phyloP scores from a whole-genome alignment of 345 rosid species.

The Pistacia vera region DNA sequence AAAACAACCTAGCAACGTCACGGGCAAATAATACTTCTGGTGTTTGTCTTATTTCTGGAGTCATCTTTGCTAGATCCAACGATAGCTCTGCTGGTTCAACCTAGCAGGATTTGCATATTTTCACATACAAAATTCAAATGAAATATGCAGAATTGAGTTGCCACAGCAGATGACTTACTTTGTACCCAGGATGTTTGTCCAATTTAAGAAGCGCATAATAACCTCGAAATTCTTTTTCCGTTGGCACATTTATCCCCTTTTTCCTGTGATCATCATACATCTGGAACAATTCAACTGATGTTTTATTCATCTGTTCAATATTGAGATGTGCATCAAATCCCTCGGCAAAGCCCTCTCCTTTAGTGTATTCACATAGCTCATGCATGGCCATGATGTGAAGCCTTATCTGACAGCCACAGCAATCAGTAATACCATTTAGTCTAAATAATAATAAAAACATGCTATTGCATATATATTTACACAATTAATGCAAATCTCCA shows the following conservation, averaged over 20 bases:
- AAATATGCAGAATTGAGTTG: constrained; percentile 24
- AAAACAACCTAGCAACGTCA: constrained; percentile 82
- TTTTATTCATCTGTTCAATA: constrained; percentile 98
- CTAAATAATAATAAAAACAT: constrained; percentile 17
- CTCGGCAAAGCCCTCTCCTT: constrained; percentile 97
- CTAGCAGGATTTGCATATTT: constrained; percentile 42
- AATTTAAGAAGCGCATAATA: constrained; percentile 98
- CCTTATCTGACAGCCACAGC: constrained; percentile 71
- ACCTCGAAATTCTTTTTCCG: constrained; percentile 95
- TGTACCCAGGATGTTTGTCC: constrained; percentile 99
- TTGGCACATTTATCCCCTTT: constrained; percentile 68
- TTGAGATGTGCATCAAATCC: constrained; percentile 99
- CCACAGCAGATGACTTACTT: constrained; percentile 50
- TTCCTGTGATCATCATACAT: constrained; percentile 98
- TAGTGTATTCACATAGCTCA: constrained; percentile 87
- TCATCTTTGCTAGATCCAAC: constrained; percentile 98
- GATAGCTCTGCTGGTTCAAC: constrained; percentile 99
- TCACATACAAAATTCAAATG: constrained; percentile 12
- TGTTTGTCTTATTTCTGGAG: constrained; percentile 88
- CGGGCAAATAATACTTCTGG: constrained; percentile 92
- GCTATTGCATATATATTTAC: background rate
- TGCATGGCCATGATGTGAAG: constrained; percentile 97
- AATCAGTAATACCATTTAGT: constrained; percentile 25
- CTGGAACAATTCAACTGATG: constrained; percentile 96
- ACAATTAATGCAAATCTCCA: background rate